Base-by-base conservation (phyloP, 805 yeast species). In the Lachancea nothofagi region DNA sequence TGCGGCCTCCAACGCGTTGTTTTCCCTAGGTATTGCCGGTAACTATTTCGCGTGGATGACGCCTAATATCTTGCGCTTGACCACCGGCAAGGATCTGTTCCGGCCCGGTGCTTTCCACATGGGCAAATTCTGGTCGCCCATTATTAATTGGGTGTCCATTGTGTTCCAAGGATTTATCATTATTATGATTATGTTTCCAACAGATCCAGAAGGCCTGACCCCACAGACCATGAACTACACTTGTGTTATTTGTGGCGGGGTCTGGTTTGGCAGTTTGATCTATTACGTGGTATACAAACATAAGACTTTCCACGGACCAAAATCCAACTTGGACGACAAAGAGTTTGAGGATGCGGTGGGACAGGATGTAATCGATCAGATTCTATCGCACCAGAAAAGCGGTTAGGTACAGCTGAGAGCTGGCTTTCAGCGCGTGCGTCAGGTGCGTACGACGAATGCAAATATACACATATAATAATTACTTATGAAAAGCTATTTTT, bases 171-270 rank as follows among this genome's bases (percentile, higher is more conserved):
- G 50, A 0, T 80, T 69, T 48, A 69, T 71, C 38, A 71, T 79
- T 19, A 58, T 75, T 17, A 59, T 79, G 61, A 61, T 71, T 29
- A 74, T 75, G 77, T 74, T 80, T 65, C 88, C 89, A 24, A 40
- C 49, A 7, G 62, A 72, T 20, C 55, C 54, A 29, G 21, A 29
- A 13, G 41, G 35, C n/a, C 49, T 51, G 15, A 44, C 43, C 7
- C 65, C 64, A 41, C 61, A 59, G 0, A 59, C 74, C 10, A 81
- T 81, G 89, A 81, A 81, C 61, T 81, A 80, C 55, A 74, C 84
- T 0, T 69, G 70, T 49, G 83, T 74, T 4, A 73, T 80, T 40
- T 77, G 74, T 31, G 72, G 74, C 19, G 75, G 75, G 6, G 69
- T 71, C 5, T 77, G 83, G 83, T 44, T 72, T 7, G 62, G 74